phyloP scores from a whole-genome alignment of 805 yeast species.

The Wickerhamiella sergipiensis region DNA sequence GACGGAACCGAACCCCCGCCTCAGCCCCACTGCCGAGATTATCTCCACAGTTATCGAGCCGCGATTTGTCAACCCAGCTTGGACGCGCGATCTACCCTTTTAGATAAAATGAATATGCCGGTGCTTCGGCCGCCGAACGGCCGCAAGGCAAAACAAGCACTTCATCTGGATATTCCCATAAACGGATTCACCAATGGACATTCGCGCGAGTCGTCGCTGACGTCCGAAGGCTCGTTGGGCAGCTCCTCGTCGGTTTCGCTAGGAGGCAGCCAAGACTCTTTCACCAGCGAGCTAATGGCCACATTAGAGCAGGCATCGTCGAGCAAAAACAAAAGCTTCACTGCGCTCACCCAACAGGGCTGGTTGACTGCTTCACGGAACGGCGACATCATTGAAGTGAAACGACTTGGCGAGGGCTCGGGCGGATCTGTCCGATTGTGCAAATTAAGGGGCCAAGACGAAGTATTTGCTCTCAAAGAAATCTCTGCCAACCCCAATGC shows the following conservation, averaged over 20 bases:
- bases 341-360: slow-evolving; percentile 24
- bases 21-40: neutral
- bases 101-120: slow-evolving; percentile 6
- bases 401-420: slow-evolving; percentile 80
- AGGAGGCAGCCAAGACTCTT: slow-evolving; percentile 1
- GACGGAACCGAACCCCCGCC: slow-evolving; percentile 1
- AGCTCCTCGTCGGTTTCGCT: neutral
- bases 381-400: slow-evolving; percentile 52
- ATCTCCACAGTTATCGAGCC: neutral
- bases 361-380: slow-evolving; percentile 54
- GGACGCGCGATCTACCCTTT: neutral
- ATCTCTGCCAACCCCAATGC: slow-evolving; percentile 70
- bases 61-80: neutral
- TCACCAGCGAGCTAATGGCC: slow-evolving; percentile 13
- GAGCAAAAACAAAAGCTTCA: neutral
- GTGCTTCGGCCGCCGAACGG: slow-evolving; percentile 14
- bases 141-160: slow-evolving; percentile 13
- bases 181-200: neutral
- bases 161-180: slow-evolving; percentile 11
- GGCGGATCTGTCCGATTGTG: slow-evolving; percentile 88
- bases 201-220: slow-evolving; percentile 4
- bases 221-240: neutral
- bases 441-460: slow-evolving; percentile 39
- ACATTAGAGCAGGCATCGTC: slow-evolving; percentile 8
- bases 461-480: slow-evolving; percentile 68